Evolutionary conservation across 352 stramenopile species (phyloP), one percentile per base, ranked within the genome.

Genomic region (Phytophthora fragariaefolia): DNA sequence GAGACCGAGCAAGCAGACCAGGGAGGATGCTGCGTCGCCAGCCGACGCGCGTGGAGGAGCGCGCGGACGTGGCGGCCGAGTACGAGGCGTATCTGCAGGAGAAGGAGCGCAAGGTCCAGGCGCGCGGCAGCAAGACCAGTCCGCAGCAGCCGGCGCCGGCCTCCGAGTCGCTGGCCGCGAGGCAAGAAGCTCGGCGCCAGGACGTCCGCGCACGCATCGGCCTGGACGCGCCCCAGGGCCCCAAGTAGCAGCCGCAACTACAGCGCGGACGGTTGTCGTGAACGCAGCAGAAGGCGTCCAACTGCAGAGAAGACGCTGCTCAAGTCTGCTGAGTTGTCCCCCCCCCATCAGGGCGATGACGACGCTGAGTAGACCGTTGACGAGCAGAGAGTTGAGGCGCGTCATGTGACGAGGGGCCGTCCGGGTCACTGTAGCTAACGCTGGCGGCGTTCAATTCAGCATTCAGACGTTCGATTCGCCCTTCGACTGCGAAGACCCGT

Each of bases 31-130:
- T 68, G 20, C 40, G 64, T 8, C 51, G 64, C 47, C 82, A 80
- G 51, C 78, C 83, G 26, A 89, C 83, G 45, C 81, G 82, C 18
- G 80, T 92, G 49, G 82, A 92, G 51, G 79, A 90, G 52, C 79
- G 77, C 49, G 77, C 83, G 7, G 81, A 91, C 58, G 81, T 91
- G 17, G 76, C 82, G 52, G 85, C 84, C 10, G 85, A 93, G 74
- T 93, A 90, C 75, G 80, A 89, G 64, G 43, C 57, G 10, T 93
- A 93, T 59, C 38, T 89, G 30, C 59, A 75, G 27, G 76, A 86
- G 42, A 92, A 90, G 67, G 60, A 88, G 50, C 52, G 45, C 20
- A 56, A 69, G 38, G 59, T 23, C 43, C 71, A 46, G 26, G 43
- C n/a, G 15, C 55, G 34, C 34, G 18, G 4, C 34, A 42, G 13